Percentiles rank a stretch among this genome's conserved stretches.
Conservation (phyloP, 768 basidiomycete species). For the Rhizopogon vinicolor region DNA sequence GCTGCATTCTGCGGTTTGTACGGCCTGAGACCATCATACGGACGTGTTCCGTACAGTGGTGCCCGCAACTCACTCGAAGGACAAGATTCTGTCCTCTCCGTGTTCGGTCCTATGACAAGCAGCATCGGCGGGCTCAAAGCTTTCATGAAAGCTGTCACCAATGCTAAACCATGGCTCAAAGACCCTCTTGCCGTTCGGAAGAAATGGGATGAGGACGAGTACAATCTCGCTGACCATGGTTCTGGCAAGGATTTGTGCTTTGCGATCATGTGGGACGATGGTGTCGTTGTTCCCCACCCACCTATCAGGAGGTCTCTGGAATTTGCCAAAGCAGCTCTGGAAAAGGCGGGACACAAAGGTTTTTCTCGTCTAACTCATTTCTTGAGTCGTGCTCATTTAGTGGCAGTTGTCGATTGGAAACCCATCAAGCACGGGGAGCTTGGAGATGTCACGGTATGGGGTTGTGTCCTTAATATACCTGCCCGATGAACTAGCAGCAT, state of each 20-base stretch:
- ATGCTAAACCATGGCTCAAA: constrained; percentile 56
- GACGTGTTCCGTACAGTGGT: constrained; percentile 68
- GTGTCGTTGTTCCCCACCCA: constrained; percentile 54
- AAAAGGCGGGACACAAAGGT: constrained; percentile 65
- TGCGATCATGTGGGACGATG: constrained; percentile 66
- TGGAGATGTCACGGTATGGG: constrained; percentile 33
- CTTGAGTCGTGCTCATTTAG: not conserved
- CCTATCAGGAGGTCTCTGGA: constrained; percentile 60
- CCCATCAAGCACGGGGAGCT: constrained; percentile 51
- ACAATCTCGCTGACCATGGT: constrained; percentile 55
- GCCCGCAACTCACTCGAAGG: constrained; percentile 64
- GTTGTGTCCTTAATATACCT: constrained; percentile 5
- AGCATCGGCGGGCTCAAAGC: constrained; percentile 56
- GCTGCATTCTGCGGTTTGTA: constrained; percentile 65
- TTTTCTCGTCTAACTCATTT: constrained; percentile 2
- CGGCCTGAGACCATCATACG: constrained; percentile 64
- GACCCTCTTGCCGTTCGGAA: constrained; percentile 59
- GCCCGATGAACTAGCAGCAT: not conserved
- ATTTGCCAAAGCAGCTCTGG: constrained; percentile 48
- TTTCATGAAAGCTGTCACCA: constrained; percentile 63
- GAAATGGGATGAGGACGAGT: constrained; percentile 57
- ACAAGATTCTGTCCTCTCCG: constrained; percentile 65
- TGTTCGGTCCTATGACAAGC: constrained; percentile 67
- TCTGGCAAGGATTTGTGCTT: constrained; percentile 49
- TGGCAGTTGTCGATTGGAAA: constrained; percentile 65